These are phyloP conservation scores for Erythrophleum ivorense DNA, from an alignment of 331 rosid genomes.

Conservation along the genomic window DNA sequence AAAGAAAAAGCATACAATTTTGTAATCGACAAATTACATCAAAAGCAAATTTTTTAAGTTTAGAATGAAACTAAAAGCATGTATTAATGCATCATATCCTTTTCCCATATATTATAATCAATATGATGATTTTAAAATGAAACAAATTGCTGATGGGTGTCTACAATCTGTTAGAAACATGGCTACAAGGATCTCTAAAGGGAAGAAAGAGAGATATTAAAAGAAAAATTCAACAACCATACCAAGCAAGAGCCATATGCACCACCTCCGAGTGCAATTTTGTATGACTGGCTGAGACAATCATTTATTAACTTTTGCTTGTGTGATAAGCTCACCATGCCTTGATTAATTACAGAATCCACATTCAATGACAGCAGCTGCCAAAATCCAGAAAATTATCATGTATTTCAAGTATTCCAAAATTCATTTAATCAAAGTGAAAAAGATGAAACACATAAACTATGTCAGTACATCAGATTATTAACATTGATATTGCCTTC, in stretches of 20 bases:
- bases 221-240: slow-evolving; percentile 29
- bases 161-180: background rate
- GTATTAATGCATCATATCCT: background rate
- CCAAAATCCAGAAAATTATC: slow-evolving; percentile 36
- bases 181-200: background rate
- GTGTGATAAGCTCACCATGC: slow-evolving; percentile 60
- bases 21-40: background rate
- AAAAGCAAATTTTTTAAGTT: background rate
- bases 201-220: background rate
- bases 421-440: background rate
- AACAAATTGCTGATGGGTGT: background rate
- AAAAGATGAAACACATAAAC: background rate
- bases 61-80: background rate
- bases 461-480: background rate
- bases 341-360: slow-evolving; percentile 65
- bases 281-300: slow-evolving; percentile 61
- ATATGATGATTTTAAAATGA: background rate
- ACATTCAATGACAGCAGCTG: slow-evolving; percentile 76
- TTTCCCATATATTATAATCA: background rate
- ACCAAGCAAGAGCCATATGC: slow-evolving; percentile 81
- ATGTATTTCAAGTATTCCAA: slow-evolving; percentile 1
- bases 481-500: background rate
- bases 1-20: background rate
- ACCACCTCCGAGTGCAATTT: slow-evolving; percentile 72
- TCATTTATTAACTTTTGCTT: slow-evolving; percentile 72